Conservation (phyloP, 371 early-diverging fungal species). For the Apophysomyces ossiformis region DNA sequence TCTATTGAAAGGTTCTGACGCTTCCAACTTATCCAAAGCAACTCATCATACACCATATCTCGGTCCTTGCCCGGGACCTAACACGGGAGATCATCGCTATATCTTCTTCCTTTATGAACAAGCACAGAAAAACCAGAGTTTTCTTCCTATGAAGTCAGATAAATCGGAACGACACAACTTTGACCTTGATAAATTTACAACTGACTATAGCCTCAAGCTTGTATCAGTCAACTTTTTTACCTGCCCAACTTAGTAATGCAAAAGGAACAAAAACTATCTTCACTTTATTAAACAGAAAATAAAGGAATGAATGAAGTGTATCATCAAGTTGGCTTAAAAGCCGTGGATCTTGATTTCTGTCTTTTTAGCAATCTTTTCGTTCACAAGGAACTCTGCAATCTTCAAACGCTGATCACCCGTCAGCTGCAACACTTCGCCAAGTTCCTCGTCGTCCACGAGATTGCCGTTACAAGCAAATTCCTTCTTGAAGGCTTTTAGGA, state of each 20-base stretch:
- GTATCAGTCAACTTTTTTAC: slow-evolving; percentile 63
- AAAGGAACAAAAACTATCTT: slow-evolving; percentile 21
- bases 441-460: slow-evolving; percentile 89
- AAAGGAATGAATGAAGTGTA: not conserved
- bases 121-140: slow-evolving; percentile 23
- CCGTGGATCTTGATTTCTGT: slow-evolving; percentile 94
- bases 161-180: slow-evolving; percentile 47
- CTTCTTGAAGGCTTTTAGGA: slow-evolving; percentile 96
- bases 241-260: slow-evolving; percentile 23
- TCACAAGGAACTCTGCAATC: slow-evolving; percentile 78
- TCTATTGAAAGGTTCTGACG: slow-evolving; percentile 18
- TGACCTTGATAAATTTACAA: slow-evolving; percentile 51
- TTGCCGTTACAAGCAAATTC: slow-evolving; percentile 97
- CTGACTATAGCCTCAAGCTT: slow-evolving; percentile 50
- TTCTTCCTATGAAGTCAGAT: slow-evolving; percentile 31
- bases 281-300: slow-evolving; percentile 1
- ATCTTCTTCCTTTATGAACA: slow-evolving; percentile 69
- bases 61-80: slow-evolving; percentile 62
- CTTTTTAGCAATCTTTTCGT: slow-evolving; percentile 83
- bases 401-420: slow-evolving; percentile 95
- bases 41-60: slow-evolving; percentile 47
- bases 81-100: slow-evolving; percentile 66
- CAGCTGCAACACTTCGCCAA: slow-evolving; percentile 91
- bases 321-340: slow-evolving; percentile 28
- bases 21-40: slow-evolving; percentile 35